These are phyloP conservation scores for Ramalina peruviana DNA, from an alignment of 495 filamentous ascomycete genomes.

Conservation along the genomic window DNA sequence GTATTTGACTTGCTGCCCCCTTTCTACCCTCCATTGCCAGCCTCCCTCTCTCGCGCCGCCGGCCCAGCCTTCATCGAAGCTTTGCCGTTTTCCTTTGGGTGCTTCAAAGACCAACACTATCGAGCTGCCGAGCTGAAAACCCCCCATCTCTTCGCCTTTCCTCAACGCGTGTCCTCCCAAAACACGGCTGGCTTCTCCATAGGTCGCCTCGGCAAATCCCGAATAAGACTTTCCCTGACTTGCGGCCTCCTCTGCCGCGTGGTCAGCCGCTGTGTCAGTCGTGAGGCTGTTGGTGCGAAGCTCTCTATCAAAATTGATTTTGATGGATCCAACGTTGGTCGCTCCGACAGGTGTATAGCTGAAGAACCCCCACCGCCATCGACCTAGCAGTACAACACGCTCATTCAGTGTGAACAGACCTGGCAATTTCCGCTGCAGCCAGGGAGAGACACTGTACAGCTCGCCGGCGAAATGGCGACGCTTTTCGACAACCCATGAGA, in stretches of 20 bases:
- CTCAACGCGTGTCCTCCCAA: conserved; percentile 71
- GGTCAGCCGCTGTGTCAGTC: conserved; percentile 78
- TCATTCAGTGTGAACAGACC: conserved; percentile 95
- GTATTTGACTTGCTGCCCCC: conserved; percentile 78
- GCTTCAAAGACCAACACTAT: conserved; percentile 97
- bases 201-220: conserved; percentile 84
- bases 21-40: conserved; percentile 70
- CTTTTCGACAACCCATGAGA: conserved; percentile 83
- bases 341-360: conserved; percentile 89
- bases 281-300: conserved; percentile 81
- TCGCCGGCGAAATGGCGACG: conserved; percentile 94
- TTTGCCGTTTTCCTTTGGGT: conserved; percentile 49
- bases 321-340: conserved; percentile 97
- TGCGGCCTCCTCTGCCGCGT: conserved; percentile 63
- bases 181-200: conserved; percentile 59
- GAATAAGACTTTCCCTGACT: conserved; percentile 64
- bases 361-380: conserved; percentile 97
- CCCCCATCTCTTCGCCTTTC: conserved; percentile 92
- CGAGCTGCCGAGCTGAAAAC: conserved; percentile 90
- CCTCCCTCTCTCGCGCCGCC: conserved; percentile 44
- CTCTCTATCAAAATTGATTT: conserved; percentile 93
- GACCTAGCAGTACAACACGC: conserved; percentile 80
- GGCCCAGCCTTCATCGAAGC: conserved; percentile 49
- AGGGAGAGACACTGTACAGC: conserved; percentile 87
- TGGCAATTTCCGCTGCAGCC: conserved; percentile 78